Evolutionary conservation across 2,329 filamentous ascomycete species (phyloP).

Genomic region (Pseudogymnoascus sp.): DNA sequence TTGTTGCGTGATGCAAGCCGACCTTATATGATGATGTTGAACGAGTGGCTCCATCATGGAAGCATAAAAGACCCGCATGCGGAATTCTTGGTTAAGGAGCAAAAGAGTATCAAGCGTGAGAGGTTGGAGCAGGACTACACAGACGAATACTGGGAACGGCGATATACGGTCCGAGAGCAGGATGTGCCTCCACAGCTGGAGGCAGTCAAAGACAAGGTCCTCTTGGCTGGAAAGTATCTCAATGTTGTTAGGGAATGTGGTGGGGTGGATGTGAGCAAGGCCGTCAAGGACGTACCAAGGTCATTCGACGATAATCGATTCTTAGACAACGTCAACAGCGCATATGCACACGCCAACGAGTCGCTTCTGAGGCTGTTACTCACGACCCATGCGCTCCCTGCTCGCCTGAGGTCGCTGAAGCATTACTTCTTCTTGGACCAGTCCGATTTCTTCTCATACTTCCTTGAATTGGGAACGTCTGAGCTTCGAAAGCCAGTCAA

Average conservation of each 20-base stretch:
- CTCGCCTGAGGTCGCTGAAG: constrained; percentile 81
- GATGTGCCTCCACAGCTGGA: constrained; percentile 89
- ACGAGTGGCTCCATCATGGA: constrained; percentile 96
- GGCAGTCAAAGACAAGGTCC: constrained; percentile 84
- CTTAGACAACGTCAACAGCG: constrained; percentile 89
- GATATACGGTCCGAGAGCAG: constrained; percentile 88
- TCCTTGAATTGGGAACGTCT: constrained; percentile 82
- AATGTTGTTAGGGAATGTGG: constrained; percentile 97
- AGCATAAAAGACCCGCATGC: constrained; percentile 89
- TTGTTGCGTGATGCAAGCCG: constrained; percentile 80
- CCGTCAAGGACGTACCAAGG: constrained; percentile 77
- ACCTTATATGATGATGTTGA: constrained; percentile 97
- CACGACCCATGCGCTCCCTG: constrained; percentile 85
- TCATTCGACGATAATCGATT: constrained; percentile 91
- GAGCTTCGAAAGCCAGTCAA: constrained; percentile 87
- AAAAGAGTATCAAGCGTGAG: constrained; percentile 89
- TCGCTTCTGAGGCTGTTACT: constrained; percentile 85
- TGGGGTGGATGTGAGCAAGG: constrained; percentile 87
- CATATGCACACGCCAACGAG: constrained; percentile 92
- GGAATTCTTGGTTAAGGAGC: constrained; percentile 92
- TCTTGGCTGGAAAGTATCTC: constrained; percentile 93
- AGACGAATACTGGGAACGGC: constrained; percentile 97
- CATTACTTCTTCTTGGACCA: constrained; percentile 99
- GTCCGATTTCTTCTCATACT: constrained; percentile 97
- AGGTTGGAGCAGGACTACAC: constrained; percentile 93